Conservation (phyloP, 2,329 filamentous ascomycete species). For the Pseudovirgaria hyperparasitica region DNA sequence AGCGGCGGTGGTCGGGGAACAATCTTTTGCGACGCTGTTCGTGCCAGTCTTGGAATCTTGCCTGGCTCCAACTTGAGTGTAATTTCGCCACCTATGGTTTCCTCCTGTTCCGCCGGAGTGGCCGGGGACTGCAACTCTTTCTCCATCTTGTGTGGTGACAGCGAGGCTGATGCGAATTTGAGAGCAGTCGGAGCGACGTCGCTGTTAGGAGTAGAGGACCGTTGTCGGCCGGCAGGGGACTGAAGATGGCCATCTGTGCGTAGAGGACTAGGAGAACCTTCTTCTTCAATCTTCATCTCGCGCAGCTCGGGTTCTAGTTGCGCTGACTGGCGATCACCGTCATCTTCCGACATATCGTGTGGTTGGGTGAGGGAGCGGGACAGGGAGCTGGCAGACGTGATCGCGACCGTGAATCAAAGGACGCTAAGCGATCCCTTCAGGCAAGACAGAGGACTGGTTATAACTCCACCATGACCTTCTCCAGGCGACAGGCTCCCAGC, state of each 20-base stretch:
- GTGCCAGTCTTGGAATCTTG: constrained; percentile 57
- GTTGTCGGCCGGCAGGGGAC: too few relatives aligned
- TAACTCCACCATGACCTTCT: neutral
- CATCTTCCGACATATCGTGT: constrained; percentile 25
- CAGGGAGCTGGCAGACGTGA: constrained; percentile 10
- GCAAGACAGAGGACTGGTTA: neutral
- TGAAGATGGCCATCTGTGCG: too few relatives aligned
- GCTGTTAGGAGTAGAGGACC: too few relatives aligned
- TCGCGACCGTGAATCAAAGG: constrained; percentile 13
- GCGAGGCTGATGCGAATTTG: constrained; percentile 15
- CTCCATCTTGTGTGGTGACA: constrained; percentile 19
- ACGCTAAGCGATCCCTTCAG: constrained; percentile 20
- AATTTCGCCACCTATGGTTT: constrained; percentile 47
- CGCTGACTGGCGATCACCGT: constrained; percentile 20
- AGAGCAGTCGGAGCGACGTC: too few relatives aligned
- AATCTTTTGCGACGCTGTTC: constrained; percentile 61
- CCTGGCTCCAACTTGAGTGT: constrained; percentile 51
- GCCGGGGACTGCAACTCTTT: constrained; percentile 23
- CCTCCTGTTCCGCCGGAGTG: constrained; percentile 32
- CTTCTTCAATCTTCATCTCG: constrained; percentile 33
- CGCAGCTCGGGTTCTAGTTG: constrained; percentile 30
- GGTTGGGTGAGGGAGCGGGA: constrained; percentile 8
- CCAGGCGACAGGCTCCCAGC: too few relatives aligned
- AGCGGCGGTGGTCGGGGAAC: constrained; percentile 49
- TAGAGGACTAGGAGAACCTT: constrained; percentile 8